phyloP scores from a whole-genome alignment of 1,284 basidiomycete genomes.

The Cryptococcus neoformans region DNA sequence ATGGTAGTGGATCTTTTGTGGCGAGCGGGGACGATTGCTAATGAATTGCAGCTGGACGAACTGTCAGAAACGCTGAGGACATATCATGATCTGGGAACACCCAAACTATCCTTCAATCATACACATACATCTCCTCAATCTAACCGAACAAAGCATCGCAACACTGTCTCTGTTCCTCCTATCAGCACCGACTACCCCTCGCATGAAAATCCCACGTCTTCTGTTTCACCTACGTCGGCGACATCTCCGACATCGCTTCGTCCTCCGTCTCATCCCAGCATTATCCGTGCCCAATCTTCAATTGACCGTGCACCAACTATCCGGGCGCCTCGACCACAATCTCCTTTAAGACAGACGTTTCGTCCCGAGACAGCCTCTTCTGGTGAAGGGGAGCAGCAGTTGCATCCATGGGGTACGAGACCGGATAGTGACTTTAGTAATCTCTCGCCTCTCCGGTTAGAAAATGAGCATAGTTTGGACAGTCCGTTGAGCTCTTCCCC shows the following conservation, averaged over 20 bases:
- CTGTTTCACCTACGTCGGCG: not conserved
- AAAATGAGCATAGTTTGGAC: not conserved
- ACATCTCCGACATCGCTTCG: not conserved
- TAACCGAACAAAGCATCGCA: not conserved
- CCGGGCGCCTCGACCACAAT: not conserved
- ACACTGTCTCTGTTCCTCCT: not conserved
- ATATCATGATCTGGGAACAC: not conserved
- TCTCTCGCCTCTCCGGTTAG: not conserved
- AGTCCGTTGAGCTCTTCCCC: not conserved
- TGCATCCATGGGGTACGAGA: not conserved
- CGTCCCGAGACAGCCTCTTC: not conserved
- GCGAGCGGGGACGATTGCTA: not conserved
- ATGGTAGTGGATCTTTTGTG: not conserved
- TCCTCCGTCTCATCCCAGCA: not conserved
- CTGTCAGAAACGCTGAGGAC: not conserved
- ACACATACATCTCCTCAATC: not conserved
- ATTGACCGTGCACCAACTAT: not conserved
- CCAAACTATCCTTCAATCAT: slow-evolving; percentile 1
- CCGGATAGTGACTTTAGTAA: not conserved
- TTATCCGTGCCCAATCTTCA: not conserved
- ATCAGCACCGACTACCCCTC: not conserved
- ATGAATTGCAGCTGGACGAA: not conserved
- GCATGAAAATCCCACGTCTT: not conserved
- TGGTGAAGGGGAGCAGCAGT: not conserved
- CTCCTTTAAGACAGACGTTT: not conserved